A percentile compares a stretch with the other conserved stretches of the same genome.
Evolutionary conservation across 2,329 filamentous ascomycete genomes (phyloP).

Genomic region (Fusarium stilboides): DNA sequence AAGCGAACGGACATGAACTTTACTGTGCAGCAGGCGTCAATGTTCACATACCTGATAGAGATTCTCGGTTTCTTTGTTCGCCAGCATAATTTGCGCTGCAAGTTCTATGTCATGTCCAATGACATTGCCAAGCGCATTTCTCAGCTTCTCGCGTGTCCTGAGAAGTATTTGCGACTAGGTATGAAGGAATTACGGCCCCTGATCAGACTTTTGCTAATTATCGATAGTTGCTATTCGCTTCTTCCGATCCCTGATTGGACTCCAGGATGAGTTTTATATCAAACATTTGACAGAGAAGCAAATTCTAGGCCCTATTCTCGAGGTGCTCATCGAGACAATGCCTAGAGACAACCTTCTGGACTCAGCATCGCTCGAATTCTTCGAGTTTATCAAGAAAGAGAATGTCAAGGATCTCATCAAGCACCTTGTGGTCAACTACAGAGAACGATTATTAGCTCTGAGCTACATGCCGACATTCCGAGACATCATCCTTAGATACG

Average conservation of each 20-base stretch:
- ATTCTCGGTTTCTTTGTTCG: slow-evolving; percentile 95
- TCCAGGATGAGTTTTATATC: slow-evolving; percentile 93
- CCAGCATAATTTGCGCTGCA: slow-evolving; percentile 88
- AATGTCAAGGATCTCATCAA: slow-evolving; percentile 85
- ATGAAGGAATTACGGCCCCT: slow-evolving; percentile 51
- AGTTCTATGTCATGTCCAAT: slow-evolving; percentile 88
- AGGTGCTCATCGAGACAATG: slow-evolving; percentile 87
- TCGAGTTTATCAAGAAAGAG: slow-evolving; percentile 89
- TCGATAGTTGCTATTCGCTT: slow-evolving; percentile 87
- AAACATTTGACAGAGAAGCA: slow-evolving; percentile 86
- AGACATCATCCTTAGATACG: slow-evolving; percentile 81
- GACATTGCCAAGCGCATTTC: slow-evolving; percentile 83
- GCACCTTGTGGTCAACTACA: slow-evolving; percentile 87
- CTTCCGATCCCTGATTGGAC: slow-evolving; percentile 86
- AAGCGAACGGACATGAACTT: slow-evolving; percentile 78
- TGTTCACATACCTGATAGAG: slow-evolving; percentile 92
- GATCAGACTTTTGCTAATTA: slow-evolving; percentile 47
- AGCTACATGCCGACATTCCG: slow-evolving; percentile 90
- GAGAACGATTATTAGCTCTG: slow-evolving; percentile 81
- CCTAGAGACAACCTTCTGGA: slow-evolving; percentile 94
- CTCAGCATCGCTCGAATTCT: slow-evolving; percentile 93
- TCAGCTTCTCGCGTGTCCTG: slow-evolving; percentile 84
- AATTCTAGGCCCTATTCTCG: slow-evolving; percentile 86
- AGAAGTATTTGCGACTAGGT: slow-evolving; percentile 95
- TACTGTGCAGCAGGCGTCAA: slow-evolving; percentile 85